Base-by-base conservation (phyloP, 139 green algal species). In the Chlorella vulgaris region DNA sequence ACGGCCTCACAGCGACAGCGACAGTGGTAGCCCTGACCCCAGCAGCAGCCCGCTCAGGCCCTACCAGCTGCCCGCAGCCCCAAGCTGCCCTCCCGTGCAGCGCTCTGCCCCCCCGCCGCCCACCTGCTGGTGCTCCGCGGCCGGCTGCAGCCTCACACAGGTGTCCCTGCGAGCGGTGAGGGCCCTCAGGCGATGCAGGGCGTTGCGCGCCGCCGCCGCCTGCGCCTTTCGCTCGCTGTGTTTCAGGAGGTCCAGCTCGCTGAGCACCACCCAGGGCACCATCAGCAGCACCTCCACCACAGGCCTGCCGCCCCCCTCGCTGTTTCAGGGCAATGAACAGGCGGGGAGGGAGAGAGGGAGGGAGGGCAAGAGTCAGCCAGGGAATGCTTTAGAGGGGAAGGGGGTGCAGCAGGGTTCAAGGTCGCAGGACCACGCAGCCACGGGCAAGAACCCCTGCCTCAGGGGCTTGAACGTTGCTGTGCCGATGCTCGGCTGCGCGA, bases 201-300 rank as follows among this genome's bases (percentile, higher is more conserved):
- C 84, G 28, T 40, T 43, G 7, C 69, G 50, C 4, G 83, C 84
- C 5, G 51, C 10, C 50, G 29, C 36, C 15, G 33, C 38, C 47
- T 51, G 53, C 28, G 39, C 51, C n/a, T 31, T n/a, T 8, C 40
- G 38, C 28, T 35, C 24, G 35, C 77, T 55, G 10, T 26, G 24
- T 68, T 89, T 89, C 10, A 89, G 82, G 69, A 60, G 62, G 69
- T 89, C 86, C 63, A 89, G 83, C 40, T 89, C 86, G 65, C 85
- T 86, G 71, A 89, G 71, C 62, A 89, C 86, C 21, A 83, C 65
- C 79, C 84, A 89, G 51, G 86, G 86, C 36, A 89, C 85, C 29
- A 89, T 24, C n/a, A 88, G 58, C 78, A 85, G 39, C 40, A 84
- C 66, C 55, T 89, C 84, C n/a, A 89, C 70, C 33, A 22, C 60